These are phyloP conservation scores for Apiospora marii DNA, from an alignment of 2,329 filamentous ascomycete genomes.

Conservation along the genomic window DNA sequence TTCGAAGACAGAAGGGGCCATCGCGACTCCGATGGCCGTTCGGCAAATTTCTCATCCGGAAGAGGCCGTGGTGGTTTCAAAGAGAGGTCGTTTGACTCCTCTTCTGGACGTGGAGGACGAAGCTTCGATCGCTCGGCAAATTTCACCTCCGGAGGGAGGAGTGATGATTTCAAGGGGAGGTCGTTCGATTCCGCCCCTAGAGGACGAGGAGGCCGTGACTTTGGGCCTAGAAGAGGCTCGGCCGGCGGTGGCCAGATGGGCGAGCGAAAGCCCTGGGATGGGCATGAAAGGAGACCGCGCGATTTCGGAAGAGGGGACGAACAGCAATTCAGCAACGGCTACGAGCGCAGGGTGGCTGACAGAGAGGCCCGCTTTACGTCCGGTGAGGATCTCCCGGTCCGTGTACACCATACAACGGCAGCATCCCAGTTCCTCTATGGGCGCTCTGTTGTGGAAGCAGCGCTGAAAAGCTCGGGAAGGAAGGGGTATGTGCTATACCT, in stretches of 20 bases:
- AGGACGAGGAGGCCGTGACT: background rate
- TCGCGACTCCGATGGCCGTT: background rate
- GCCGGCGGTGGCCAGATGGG: background rate
- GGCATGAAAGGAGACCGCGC: background rate
- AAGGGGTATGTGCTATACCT: constrained; percentile 88
- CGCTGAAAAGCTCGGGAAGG: constrained; percentile 70
- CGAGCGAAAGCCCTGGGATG: constrained; percentile 9
- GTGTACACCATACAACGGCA: constrained; percentile 72
- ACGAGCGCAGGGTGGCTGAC: constrained; percentile 14
- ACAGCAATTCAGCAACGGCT: background rate
- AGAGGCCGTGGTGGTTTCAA: background rate
- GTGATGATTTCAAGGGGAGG: background rate
- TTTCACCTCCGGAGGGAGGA: background rate
- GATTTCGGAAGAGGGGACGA: background rate
- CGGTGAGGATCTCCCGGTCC: constrained; percentile 46
- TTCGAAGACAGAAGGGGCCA: background rate
- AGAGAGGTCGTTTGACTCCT: background rate
- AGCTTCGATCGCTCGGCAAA: background rate
- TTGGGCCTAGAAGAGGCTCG: background rate
- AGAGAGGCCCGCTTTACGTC: constrained; percentile 4
- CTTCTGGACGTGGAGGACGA: background rate
- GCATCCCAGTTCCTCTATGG: constrained; percentile 94
- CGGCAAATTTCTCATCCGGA: background rate
- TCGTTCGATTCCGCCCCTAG: background rate
- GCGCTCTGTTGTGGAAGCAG: constrained; percentile 79